Evolutionary conservation across 352 stramenopile genomes (phyloP).

Genomic region (Blastocystis hominis): DNA sequence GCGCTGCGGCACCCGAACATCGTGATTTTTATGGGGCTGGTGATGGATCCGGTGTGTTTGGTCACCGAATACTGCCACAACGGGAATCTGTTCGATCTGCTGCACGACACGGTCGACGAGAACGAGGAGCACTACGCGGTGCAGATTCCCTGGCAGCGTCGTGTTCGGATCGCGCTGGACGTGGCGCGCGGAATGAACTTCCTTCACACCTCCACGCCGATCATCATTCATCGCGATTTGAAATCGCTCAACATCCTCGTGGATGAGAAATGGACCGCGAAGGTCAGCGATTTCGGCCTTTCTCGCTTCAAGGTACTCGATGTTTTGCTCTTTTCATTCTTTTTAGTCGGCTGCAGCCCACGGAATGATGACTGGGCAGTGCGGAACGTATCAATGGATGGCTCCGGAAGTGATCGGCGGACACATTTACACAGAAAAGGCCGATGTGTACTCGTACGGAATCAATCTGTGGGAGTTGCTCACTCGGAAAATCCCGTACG

Average conservation of each 20-base stretch:
- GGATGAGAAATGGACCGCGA: conserved; percentile 75
- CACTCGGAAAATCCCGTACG: conserved; percentile 60
- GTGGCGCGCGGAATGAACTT: conserved; percentile 78
- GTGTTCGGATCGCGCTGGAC: conserved; percentile 76
- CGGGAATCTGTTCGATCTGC: conserved; percentile 50
- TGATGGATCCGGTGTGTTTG: conserved; percentile 73
- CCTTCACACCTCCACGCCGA: conserved; percentile 75
- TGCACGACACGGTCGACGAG: conserved; percentile 50
- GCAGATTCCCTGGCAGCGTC: conserved; percentile 74
- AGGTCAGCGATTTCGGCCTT: conserved; percentile 76
- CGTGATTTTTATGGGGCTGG: conserved; percentile 77
- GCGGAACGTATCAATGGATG: conserved; percentile 78
- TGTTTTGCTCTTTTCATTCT: no score
- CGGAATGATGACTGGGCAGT: conserved; percentile 59
- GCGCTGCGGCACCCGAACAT: conserved; percentile 61
- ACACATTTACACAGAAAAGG: conserved; percentile 73
- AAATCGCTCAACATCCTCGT: conserved; percentile 78
- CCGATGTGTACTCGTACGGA: conserved; percentile 66
- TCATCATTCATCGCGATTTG: conserved; percentile 77
- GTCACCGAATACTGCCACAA: conserved; percentile 59
- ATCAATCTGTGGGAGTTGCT: conserved; percentile 62
- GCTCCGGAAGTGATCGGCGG: conserved; percentile 77
- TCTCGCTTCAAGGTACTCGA: conserved; percentile 55
- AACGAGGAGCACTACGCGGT: conserved; percentile 63
- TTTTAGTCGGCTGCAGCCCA: conserved; percentile 32